These are phyloP conservation scores for Nicotiana sylvestris DNA, from an alignment of 257 asterid genomes.

Conservation along the genomic window DNA sequence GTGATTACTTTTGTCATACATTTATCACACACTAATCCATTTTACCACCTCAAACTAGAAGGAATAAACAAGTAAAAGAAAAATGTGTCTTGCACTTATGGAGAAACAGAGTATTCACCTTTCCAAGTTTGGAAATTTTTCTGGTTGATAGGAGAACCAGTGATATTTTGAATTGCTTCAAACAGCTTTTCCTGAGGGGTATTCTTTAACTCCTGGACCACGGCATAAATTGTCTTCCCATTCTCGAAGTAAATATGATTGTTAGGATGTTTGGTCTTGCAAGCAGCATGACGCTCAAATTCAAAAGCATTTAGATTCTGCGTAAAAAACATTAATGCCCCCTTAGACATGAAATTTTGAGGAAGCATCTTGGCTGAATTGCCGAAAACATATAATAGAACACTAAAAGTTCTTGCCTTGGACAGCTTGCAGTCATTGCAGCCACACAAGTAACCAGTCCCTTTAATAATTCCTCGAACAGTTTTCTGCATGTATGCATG, in stretches of 20 bases:
- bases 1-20: not conserved
- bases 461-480: constrained; percentile 62
- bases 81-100: not conserved
- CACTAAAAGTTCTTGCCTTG: constrained; percentile 34
- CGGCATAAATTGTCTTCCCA: constrained; percentile 66
- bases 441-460: constrained; percentile 67
- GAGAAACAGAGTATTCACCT: constrained; percentile 40
- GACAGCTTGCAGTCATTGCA: constrained; percentile 65
- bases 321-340: not conserved
- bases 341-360: not conserved
- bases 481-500: constrained; percentile 46
- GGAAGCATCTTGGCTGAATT: not conserved
- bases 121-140: constrained; percentile 60
- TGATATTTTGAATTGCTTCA: constrained; percentile 46
- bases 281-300: constrained; percentile 75
- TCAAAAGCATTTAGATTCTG: constrained; percentile 69
- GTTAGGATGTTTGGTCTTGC: constrained; percentile 84
- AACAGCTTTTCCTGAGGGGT: constrained; percentile 56
- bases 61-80: not conserved
- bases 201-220: constrained; percentile 69
- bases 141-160: constrained; percentile 56
- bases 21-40: not conserved
- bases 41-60: not conserved
- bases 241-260: constrained; percentile 71
- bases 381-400: not conserved